These are phyloP conservation scores for Vitis hybrid DNA, from an alignment of 177 flowering plant species.

Conservation along the genomic window DNA sequence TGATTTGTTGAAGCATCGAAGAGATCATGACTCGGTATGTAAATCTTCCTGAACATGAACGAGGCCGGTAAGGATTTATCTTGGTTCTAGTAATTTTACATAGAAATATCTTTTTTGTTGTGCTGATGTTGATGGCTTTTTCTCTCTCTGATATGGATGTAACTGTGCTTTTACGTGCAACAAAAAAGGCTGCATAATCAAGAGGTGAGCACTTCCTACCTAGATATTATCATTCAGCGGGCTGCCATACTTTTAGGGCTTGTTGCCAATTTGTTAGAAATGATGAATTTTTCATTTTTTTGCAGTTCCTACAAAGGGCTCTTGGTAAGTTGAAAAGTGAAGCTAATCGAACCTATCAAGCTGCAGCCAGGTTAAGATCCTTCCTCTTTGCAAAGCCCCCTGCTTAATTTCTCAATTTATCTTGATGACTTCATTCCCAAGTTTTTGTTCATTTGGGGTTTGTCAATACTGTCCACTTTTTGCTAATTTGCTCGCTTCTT, in stretches of 20 bases:
- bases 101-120: not conserved
- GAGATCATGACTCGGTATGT: conserved; percentile 40
- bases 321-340: conserved; percentile 36
- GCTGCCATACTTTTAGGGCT: not conserved
- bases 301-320: conserved; percentile 38
- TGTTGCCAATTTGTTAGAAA: not conserved
- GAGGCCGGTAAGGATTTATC: conserved; percentile 37
- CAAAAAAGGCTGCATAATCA: conserved; percentile 39
- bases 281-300: not conserved
- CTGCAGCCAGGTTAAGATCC: conserved; percentile 18
- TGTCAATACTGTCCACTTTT: no score
- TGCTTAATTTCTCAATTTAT: not conserved
- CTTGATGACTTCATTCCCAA: not conserved
- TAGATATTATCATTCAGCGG: not conserved
- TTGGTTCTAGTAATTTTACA: not conserved
- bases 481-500: not conserved
- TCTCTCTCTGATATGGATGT: not conserved
- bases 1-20: conserved; percentile 35
- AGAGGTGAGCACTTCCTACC: conserved; percentile 31
- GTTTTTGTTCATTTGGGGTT: not conserved
- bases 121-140: not conserved
- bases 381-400: not conserved
- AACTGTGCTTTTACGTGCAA: conserved; percentile 4
- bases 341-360: conserved; percentile 17
- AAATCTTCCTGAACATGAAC: conserved; percentile 49